Conservation (phyloP, 2,329 filamentous ascomycete genomes). For the Paecilomyces dactylethromorphus region DNA sequence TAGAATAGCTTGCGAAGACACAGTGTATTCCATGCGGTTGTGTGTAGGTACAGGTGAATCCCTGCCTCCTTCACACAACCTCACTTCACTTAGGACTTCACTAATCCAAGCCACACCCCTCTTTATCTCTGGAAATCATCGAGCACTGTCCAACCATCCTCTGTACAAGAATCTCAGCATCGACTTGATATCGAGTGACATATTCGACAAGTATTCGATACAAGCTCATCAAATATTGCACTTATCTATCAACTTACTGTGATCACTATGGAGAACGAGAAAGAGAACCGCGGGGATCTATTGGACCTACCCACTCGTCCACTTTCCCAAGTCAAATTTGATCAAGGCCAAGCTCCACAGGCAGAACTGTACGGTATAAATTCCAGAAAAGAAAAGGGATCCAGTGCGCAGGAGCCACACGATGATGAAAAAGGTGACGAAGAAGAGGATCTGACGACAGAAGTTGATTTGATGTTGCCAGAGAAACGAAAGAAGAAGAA, state of each 20-base stretch:
- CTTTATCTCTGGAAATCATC: background rate
- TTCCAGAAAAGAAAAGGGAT: background rate
- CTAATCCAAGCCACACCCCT: background rate
- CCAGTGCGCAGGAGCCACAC: background rate
- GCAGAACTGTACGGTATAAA: background rate
- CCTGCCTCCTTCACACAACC: background rate
- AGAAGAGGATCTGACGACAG: background rate
- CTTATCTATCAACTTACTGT: background rate
- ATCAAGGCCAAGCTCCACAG: background rate
- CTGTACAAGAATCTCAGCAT: background rate
- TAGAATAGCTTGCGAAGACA: background rate
- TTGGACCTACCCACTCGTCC: background rate
- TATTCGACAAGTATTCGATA: background rate
- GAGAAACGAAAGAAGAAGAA: conserved; percentile 28
- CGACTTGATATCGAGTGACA: background rate
- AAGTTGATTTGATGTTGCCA: conserved; percentile 4
- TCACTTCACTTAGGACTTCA: background rate
- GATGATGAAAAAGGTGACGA: conserved; percentile 3
- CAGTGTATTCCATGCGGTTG: background rate
- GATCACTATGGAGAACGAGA: background rate
- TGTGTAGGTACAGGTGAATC: background rate
- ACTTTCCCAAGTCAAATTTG: background rate
- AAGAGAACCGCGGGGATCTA: background rate
- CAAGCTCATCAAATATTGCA: background rate
- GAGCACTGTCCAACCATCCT: background rate